These are phyloP conservation scores for Fusarium abutilonis DNA, from an alignment of 2,329 filamentous ascomycete genomes.

Conservation along the genomic window DNA sequence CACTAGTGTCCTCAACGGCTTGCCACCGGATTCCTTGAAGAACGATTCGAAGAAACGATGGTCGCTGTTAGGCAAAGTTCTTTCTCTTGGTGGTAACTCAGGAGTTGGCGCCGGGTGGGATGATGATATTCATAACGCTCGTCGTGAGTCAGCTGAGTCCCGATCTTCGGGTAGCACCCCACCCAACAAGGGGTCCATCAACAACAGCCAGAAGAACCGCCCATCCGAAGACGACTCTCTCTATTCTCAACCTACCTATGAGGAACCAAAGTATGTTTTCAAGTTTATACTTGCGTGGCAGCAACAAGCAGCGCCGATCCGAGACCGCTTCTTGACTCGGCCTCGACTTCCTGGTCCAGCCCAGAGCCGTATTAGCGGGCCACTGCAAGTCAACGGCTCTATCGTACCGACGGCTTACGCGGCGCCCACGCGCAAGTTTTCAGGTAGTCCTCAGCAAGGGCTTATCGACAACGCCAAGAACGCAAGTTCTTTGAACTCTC, in stretches of 20 bases:
- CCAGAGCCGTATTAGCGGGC: slow-evolving; percentile 67
- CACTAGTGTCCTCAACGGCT: slow-evolving; percentile 40
- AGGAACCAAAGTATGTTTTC: slow-evolving; percentile 72
- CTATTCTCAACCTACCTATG: slow-evolving; percentile 64
- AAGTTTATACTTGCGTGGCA: slow-evolving; percentile 78
- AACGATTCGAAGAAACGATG: slow-evolving; percentile 67
- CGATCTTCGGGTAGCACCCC: slow-evolving; percentile 42
- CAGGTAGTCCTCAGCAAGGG: slow-evolving; percentile 57
- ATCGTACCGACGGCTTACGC: slow-evolving; percentile 53
- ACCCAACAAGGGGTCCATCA: slow-evolving; percentile 47
- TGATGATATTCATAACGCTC: slow-evolving; percentile 61
- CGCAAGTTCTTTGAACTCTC: slow-evolving; percentile 53
- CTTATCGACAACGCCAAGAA: slow-evolving; percentile 63
- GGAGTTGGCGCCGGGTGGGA: slow-evolving; percentile 44
- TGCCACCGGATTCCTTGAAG: slow-evolving; percentile 43
- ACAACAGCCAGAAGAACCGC: slow-evolving; percentile 47
- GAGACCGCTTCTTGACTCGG: slow-evolving; percentile 70
- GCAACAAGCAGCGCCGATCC: slow-evolving; percentile 62
- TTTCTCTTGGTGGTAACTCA: slow-evolving; percentile 51
- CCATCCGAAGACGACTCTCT: slow-evolving; percentile 63
- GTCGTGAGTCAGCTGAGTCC: slow-evolving; percentile 61
- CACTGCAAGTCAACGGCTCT: slow-evolving; percentile 53
- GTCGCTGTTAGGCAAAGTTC: slow-evolving; percentile 71
- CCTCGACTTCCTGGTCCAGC: slow-evolving; percentile 77
- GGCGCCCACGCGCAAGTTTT: slow-evolving; percentile 58